phyloP scores from a whole-genome alignment of 495 filamentous ascomycete genomes.

The Neurospora sp. region DNA sequence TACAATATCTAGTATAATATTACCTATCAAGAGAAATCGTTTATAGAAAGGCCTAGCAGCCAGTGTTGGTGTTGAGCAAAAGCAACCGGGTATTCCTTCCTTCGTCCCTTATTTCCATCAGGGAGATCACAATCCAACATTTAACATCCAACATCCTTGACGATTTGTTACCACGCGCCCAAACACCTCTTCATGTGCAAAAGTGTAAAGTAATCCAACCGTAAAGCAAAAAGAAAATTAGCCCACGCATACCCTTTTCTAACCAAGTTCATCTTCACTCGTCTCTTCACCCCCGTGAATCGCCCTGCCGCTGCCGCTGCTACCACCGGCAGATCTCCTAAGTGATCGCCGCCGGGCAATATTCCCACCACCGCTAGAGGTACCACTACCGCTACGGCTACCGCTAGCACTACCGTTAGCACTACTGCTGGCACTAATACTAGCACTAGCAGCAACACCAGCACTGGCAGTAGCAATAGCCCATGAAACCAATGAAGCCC shows the following conservation, averaged over 20 bases:
- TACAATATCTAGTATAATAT: not conserved
- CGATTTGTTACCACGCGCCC: not conserved
- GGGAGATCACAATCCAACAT: not conserved
- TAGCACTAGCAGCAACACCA: not conserved
- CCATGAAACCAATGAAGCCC: not conserved
- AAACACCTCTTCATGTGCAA: not conserved
- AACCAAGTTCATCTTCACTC: not conserved
- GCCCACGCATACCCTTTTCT: not conserved
- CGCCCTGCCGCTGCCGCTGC: not conserved
- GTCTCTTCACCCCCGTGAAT: not conserved
- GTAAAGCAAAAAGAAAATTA: not conserved
- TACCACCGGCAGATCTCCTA: not conserved
- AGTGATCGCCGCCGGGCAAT: not conserved
- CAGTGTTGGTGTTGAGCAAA: not conserved
- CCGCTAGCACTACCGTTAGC: not conserved
- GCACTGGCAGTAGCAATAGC: not conserved
- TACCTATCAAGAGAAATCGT: not conserved
- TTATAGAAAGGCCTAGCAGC: not conserved
- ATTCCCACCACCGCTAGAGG: not conserved
- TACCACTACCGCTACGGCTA: not conserved
- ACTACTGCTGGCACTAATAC: not conserved
- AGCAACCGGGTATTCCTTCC: not conserved
- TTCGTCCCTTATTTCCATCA: not conserved
- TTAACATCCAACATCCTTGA: not conserved
- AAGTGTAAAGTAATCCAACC: not conserved